Base-by-base conservation (phyloP, 2,329 filamentous ascomycete genomes). In the Calonectria crousiana region DNA sequence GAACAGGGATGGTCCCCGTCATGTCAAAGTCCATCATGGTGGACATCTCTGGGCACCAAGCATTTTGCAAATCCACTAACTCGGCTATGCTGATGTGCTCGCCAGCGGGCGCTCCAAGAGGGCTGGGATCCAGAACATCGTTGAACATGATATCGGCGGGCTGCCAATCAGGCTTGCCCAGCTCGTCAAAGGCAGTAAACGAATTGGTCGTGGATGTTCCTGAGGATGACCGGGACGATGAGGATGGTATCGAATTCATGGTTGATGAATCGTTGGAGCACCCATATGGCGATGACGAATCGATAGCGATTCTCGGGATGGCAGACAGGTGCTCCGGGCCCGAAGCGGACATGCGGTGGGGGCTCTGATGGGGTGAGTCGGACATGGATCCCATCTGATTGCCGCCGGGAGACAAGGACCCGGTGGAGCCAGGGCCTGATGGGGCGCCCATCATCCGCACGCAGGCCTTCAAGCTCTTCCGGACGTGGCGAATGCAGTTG, bases 1-100 rank as follows among this genome's bases (percentile, higher is more conserved):
- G 75, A 36, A 81, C 74, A 44, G 81, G 75, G 73, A 78, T 75
- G 53, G 78, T 71, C 0, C 73, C 77, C 0, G 76, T 44, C 49
- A 82, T 76, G 72, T 83, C 82, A 53, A 83, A 80, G 70, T 82
- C 81, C 78, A 82, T 78, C 70, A 81, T 75, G 1, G 76, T 72
- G n/a, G 78, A 76, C 71, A 81, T 77, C 70, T 82, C 82, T n/a
- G 71, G 81, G 69, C 76, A 80, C 82, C 82, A 84, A 44, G 78
- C 64, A 51, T 76, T 78, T 44, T 80, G 81, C 67, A 82, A 67
- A 23, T 78, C 75, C 16, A 78, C 72, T 38, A 80, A 70, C 52
- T 78, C 79, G 23, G 79, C 74, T 26, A 80, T 69, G 18, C 77
- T 75, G 36, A 78, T 74, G 47, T 82, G 80, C 1, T 81, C 78